Evolutionary conservation across 257 asterid species (phyloP).

Genomic region (Verbena officinalis): DNA sequence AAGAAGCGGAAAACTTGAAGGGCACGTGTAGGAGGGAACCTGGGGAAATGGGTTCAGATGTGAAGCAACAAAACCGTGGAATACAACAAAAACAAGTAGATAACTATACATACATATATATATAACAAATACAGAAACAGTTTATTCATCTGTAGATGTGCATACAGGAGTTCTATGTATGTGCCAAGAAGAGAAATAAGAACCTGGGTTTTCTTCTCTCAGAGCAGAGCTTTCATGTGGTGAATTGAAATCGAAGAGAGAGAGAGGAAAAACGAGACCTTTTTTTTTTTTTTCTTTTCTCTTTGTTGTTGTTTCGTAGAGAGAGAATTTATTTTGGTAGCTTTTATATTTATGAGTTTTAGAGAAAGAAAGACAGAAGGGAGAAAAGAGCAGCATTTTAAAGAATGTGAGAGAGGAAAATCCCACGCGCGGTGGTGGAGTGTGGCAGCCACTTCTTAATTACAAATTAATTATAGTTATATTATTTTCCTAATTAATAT

Average conservation of each 20-base stretch:
- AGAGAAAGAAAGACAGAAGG: background rate
- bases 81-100: conserved; percentile 24
- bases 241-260: conserved; percentile 39
- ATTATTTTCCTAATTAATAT: no score
- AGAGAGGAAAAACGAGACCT: background rate
- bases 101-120: conserved; percentile 11
- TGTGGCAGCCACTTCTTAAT: background rate
- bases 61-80: conserved; percentile 42
- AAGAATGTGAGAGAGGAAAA: background rate
- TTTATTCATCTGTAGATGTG: conserved; percentile 2
- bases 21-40: conserved; percentile 28
- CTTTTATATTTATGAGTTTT: background rate
- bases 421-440: background rate
- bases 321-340: background rate
- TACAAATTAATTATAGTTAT: background rate
- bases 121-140: conserved; percentile 21
- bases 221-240: conserved; percentile 35
- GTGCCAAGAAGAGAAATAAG: conserved; percentile 14
- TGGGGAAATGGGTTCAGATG: conserved; percentile 44
- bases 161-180: conserved; percentile 21
- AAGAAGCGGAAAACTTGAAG: conserved; percentile 16
- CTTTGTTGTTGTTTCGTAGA: background rate
- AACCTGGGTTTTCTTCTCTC: conserved; percentile 43
- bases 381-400: background rate
- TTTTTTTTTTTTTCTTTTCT: background rate